Percentiles rank a stretch among this genome's conserved stretches.
These are phyloP conservation scores for Crithidia expoeki DNA, from an alignment of 208 protist species.

Conservation along the genomic window DNA sequence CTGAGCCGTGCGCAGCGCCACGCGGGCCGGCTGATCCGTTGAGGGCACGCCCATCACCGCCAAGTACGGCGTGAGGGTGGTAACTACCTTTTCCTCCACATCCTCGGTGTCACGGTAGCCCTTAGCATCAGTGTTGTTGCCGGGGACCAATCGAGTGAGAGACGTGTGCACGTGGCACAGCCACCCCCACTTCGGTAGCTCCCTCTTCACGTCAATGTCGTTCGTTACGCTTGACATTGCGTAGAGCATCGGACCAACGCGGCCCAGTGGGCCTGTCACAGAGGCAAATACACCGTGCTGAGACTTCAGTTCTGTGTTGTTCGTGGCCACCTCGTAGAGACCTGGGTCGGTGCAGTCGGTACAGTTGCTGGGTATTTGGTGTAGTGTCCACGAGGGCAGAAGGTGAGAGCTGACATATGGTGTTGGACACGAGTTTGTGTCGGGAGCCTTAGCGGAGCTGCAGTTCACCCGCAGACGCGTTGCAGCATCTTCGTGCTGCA, in stretches of 20 bases:
- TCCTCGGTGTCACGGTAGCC: neutral
- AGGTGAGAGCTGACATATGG: too few species aligned
- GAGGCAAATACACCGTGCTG: conserved; percentile 26
- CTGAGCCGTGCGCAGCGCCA: conserved; percentile 35
- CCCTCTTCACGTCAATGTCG: conserved; percentile 8
- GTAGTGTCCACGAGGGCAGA: too few species aligned
- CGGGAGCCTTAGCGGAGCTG: too few species aligned
- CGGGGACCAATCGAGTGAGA: too few species aligned
- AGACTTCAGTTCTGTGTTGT: too few species aligned
- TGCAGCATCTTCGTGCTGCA: too few species aligned
- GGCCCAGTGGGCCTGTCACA: conserved; percentile 12
- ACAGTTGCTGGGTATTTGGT: too few species aligned
- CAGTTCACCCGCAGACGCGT: too few species aligned
- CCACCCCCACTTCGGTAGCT: conserved; percentile 26
- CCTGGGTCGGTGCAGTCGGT: too few species aligned
- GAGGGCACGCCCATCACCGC: conserved; percentile 53
- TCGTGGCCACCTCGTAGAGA: too few species aligned
- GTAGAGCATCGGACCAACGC: conserved; percentile 34
- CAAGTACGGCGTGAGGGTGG: conserved; percentile 3
- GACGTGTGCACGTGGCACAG: neutral
- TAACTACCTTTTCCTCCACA: neutral
- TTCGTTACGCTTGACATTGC: conserved; percentile 37
- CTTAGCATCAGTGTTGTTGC: too few species aligned
- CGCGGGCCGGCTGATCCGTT: conserved; percentile 34
- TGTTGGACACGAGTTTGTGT: too few species aligned